Evolutionary conservation across 306 rosid species (phyloP).

Genomic region (Benincasa hispida): DNA sequence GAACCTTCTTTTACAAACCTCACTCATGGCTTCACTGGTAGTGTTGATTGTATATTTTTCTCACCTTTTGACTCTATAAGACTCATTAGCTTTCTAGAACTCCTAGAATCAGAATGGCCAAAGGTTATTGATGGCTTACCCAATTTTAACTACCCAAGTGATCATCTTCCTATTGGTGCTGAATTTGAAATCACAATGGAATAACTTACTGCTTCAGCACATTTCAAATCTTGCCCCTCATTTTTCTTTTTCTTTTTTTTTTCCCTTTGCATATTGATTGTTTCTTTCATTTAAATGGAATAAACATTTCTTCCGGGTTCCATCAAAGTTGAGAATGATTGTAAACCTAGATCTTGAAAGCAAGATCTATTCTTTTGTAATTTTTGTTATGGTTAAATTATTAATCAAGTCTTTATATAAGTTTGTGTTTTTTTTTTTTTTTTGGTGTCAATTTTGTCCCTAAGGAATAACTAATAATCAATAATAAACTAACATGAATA

Average conservation of each 20-base stretch:
- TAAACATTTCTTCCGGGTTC: not conserved
- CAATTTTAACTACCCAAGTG: slow-evolving; percentile 64
- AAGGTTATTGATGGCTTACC: slow-evolving; percentile 77
- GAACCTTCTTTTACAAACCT: slow-evolving; percentile 86
- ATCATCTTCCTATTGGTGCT: slow-evolving; percentile 84
- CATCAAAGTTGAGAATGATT: not conserved
- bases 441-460: too few species aligned
- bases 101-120: slow-evolving; percentile 45
- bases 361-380: not conserved
- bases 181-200: slow-evolving; percentile 50
- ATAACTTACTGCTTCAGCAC: too few species aligned
- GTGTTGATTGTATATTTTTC: slow-evolving; percentile 65
- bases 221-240: too few species aligned
- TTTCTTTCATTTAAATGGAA: too few species aligned
- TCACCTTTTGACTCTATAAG: slow-evolving; percentile 42
- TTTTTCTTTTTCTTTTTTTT: not conserved
- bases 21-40: slow-evolving; percentile 88
- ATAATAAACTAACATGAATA: too few species aligned
- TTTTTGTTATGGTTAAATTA: not conserved
- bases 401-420: not conserved
- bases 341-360: not conserved
- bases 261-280: not conserved
- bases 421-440: not conserved
- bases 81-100: slow-evolving; percentile 69
- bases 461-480: too few species aligned